phyloP scores from a whole-genome alignment of 306 rosid genomes.

The Vigna mungo region DNA sequence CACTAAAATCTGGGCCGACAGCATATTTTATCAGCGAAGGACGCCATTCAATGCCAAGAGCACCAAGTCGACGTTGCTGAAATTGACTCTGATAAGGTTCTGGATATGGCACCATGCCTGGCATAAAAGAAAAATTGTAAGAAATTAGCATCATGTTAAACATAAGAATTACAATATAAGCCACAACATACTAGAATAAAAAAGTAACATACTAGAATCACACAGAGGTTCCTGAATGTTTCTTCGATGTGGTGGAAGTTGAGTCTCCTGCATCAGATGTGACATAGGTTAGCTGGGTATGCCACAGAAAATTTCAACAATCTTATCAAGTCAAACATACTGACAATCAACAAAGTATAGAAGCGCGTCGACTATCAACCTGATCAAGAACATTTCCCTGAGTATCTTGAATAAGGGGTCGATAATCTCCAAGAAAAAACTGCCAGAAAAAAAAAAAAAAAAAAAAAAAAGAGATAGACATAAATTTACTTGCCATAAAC shows the following conservation, averaged over 20 bases:
- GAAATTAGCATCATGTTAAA: slow-evolving; percentile 32
- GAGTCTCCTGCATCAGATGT: slow-evolving; percentile 72
- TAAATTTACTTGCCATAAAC: slow-evolving; percentile 35
- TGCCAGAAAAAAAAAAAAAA: slow-evolving; percentile 44
- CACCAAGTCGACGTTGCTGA: slow-evolving; percentile 86
- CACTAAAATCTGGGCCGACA: slow-evolving; percentile 68
- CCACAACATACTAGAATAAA: slow-evolving; percentile 68
- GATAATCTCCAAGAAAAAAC: slow-evolving; percentile 94
- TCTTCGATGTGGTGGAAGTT: slow-evolving; percentile 71
- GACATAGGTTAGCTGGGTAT: slow-evolving; percentile 27
- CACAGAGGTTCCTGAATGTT: slow-evolving; percentile 89
- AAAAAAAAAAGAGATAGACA: slow-evolving; percentile 17
- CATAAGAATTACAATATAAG: slow-evolving; percentile 36
- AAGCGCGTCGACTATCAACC: slow-evolving; percentile 52
- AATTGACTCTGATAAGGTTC: slow-evolving; percentile 88
- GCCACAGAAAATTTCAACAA: slow-evolving; percentile 13
- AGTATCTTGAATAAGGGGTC: slow-evolving; percentile 75
- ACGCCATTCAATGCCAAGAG: slow-evolving; percentile 87
- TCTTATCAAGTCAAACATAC: slow-evolving; percentile 30
- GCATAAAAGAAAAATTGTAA: slow-evolving; percentile 42
- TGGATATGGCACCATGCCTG: slow-evolving; percentile 90
- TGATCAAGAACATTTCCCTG: slow-evolving; percentile 83
- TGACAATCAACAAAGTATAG: slow-evolving; percentile 38
- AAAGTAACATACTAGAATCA: slow-evolving; percentile 72
- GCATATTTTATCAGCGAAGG: slow-evolving; percentile 73